Base-by-base conservation (phyloP, 805 yeast species). In the Spathaspora boniae region DNA sequence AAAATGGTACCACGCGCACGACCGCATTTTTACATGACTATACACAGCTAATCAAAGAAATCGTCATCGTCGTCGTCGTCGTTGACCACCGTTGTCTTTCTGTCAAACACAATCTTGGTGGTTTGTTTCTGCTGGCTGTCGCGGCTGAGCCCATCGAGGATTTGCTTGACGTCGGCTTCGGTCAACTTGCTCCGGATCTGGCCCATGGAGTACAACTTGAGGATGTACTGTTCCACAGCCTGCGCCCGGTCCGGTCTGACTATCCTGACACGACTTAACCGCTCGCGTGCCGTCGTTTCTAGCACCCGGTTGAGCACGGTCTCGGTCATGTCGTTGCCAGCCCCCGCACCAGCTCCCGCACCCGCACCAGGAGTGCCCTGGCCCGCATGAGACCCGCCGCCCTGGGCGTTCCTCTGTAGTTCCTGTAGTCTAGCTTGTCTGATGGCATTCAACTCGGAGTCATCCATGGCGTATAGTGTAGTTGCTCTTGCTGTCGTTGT, bases 371-470 rank as follows among this genome's bases (percentile, higher is more conserved):
- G 29, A 32, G 42, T 47, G 12, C 72, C 73, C 9, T 42, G 34
- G 30, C 36, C 31, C 4, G 38, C 18, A 11, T 44, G 20, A 9
- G 46, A 26, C 31, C 41, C 45, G n/a, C 73, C 74, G 32, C 42
- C 47, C 12, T 73, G 74, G 1, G 74, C 58, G 41, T 70, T 71
- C 42, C 73, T 68, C 56, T 85, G 94, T 43, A 91, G 66, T 59
- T 91, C 96, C 16, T 82, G 81, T 48, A 91, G 61, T 46, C 98
- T 76, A n/a, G 97, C 97, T 29, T 86, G 87, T 48, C 98, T 76
- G 44, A 91, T 85, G 21, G 96, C 96, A 47, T 82, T 79, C 40
- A 91, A 67, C 59, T 91, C 98, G 16, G 79, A 61, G 55, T 87
- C 91, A 50, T 86, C 96, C 96, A 88, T 87, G 9, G 19, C 48